Base-by-base conservation (phyloP, 2,329 filamentous ascomycete genomes). In the Botrytis byssoidea region DNA sequence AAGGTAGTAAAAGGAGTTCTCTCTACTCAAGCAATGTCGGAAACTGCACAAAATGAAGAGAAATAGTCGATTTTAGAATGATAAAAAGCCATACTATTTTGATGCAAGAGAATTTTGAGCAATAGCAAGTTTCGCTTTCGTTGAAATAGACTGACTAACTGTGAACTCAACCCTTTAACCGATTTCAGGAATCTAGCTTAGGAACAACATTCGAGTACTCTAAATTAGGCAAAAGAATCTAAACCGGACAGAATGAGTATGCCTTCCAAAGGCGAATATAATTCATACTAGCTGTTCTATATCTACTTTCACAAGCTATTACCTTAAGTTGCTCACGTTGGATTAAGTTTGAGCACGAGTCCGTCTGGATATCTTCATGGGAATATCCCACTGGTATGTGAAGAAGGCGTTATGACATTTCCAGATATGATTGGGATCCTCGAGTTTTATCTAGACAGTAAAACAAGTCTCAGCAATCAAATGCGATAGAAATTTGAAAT, bases 341-440 rank as follows among this genome's bases (percentile, higher is more conserved):
- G n/a, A 35, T 35, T 22, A 60, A 60, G 32, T 32, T n/a, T 22
- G 20, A 46, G n/a, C 25, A 32, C 40, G 25, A 65, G 20, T n/a
- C 46, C 57, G 57, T 25, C 14, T 46, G 22, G 59, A 71, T 42
- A 71, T 65, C 14, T 65, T 64, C 70, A 71, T 65, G 5, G 70
- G 60, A 12, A 55, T 57, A 55, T 71, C 70, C 46, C 60, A 57
- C 35, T 71, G 70, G 55, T 64, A 57, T 12, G 42, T 16, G 35
- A 71, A 65, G 22, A 16, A 57, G 16, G 59, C 60, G 57, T 64
- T 46, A 29, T 55, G 46, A 10, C 18, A 12, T 29, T 71, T 64
- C 35, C 60, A 71, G 32, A 7, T 14, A 22, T 64, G 60, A 32
- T 71, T 32, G 46, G 70, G 44, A 25, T 63, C 29, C 8, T 29